phyloP scores from a whole-genome alignment of 1,284 basidiomycete species.

The Megacollybia platyphylla region DNA sequence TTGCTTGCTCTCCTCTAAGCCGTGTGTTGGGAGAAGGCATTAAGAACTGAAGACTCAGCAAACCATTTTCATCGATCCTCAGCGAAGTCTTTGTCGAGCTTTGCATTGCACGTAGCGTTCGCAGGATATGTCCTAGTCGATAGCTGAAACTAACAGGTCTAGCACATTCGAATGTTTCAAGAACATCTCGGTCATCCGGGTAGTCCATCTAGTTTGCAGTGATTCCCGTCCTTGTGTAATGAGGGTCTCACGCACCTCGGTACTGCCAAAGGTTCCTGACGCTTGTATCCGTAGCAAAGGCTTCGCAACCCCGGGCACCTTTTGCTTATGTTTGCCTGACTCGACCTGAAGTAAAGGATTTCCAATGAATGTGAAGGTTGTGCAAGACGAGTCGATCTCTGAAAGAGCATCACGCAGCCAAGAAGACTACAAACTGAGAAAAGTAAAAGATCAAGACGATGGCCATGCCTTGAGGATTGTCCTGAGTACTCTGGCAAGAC shows the following conservation, averaged over 20 bases:
- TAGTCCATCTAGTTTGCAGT: constrained; percentile 68
- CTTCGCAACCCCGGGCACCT: constrained; percentile 19
- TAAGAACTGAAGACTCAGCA: constrained; percentile 79
- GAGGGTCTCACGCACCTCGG: constrained; percentile 41
- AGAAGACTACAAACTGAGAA: constrained; percentile 50
- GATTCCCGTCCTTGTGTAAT: not conserved
- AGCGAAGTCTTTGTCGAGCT: constrained; percentile 78
- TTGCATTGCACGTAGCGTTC: constrained; percentile 62
- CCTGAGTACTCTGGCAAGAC: constrained; percentile 47
- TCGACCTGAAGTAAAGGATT: constrained; percentile 33
- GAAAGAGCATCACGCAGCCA: constrained; percentile 88
- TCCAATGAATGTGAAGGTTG: constrained; percentile 73
- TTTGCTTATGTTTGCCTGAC: constrained; percentile 16
- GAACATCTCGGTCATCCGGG: constrained; percentile 79
- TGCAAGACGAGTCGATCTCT: constrained; percentile 77
- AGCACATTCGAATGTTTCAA: constrained; percentile 79
- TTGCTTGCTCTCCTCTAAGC: constrained; percentile 19
- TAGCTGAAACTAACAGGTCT: constrained; percentile 70
- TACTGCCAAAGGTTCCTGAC: constrained; percentile 69
- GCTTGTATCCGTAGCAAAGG: constrained; percentile 70
- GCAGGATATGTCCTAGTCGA: constrained; percentile 59
- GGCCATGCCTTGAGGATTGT: constrained; percentile 71
- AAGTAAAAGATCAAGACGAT: not conserved
- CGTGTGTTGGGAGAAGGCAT: constrained; percentile 53
- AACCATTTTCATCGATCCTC: constrained; percentile 68